phyloP scores from a whole-genome alignment of 1,139 yeast species.

The Hyphopichia buzzinii region DNA sequence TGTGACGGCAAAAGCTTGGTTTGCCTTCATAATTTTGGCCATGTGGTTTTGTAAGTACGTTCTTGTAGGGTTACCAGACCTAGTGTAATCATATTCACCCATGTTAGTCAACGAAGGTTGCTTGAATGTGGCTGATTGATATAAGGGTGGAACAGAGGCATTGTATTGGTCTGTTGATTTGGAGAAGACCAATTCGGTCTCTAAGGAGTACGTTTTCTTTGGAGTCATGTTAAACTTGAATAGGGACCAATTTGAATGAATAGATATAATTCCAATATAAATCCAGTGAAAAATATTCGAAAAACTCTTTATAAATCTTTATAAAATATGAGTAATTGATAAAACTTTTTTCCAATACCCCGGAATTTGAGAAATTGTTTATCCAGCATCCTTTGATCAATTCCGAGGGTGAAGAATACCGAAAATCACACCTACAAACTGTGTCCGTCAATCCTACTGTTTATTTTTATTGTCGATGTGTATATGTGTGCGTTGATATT shows the following conservation, averaged over 20 bases:
- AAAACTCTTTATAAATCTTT: no score
- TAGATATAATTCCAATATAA: no score
- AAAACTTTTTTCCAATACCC: neutral
- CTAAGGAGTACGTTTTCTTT: constrained; percentile 45
- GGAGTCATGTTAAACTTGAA: constrained; percentile 16
- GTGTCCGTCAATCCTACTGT: no score
- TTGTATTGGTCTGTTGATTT: constrained; percentile 70
- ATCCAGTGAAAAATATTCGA: no score
- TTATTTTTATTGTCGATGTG: no score
- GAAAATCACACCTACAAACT: no score
- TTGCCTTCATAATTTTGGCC: constrained; percentile 72
- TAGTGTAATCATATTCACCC: constrained; percentile 88
- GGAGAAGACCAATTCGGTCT: constrained; percentile 73
- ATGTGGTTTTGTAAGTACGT: constrained; percentile 75
- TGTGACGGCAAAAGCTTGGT: constrained; percentile 74
- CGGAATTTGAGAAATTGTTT: neutral
- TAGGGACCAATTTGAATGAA: neutral
- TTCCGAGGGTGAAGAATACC: no score
- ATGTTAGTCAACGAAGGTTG: constrained; percentile 70
- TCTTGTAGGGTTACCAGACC: constrained; percentile 95
- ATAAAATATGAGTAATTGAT: neutral
- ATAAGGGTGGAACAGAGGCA: constrained; percentile 84
- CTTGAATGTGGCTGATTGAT: constrained; percentile 91
- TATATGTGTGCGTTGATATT: no score
- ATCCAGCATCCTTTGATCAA: no score